Base-by-base conservation (phyloP, 441 rosid genomes). In the Manihot esculenta region DNA sequence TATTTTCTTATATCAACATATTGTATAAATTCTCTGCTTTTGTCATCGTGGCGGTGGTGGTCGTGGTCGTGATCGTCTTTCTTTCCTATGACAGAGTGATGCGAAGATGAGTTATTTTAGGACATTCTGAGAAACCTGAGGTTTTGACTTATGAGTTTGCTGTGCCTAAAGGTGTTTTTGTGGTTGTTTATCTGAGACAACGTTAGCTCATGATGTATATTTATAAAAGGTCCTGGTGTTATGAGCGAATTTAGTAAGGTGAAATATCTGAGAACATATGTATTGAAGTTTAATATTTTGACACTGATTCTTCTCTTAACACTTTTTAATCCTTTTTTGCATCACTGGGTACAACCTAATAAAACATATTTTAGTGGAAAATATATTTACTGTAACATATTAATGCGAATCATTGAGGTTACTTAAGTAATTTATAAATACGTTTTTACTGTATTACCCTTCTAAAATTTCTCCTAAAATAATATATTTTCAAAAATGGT, bases 111-210 rank as follows among this genome's bases (percentile, higher is more conserved):
- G 35, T 68, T 72, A 26, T 48, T 55, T 45, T n/a, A 21, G 77
- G 44, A 57, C 24, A 62, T 48, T 30, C 59, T 64, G 75, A 66
- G 76, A 67, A 69, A 72, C 72, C 67, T 45, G 77, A 75, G 75
- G 71, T 65, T 71, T 74, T 69, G 75, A 75, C 72, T 64, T 73
- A 68, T 69, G 75, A 75, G 74, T 64, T 73, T 71, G 82, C 57
- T 70, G 10, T 73, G 69, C 44, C 71, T 74, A 69, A 55, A 54
- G 58, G 49, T 55, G 72, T 24, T 69, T 58, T 41, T 62, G 13
- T 68, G 59, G 59, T 48, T 20, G 26, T 20, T 48, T 66, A 47
- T 48, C 58, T 74, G 50, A 51, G 70, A 56, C 68, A 14, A 66
- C 54, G 44, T 7, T 26, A 51, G 60, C 38, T 17, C 57, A 59